phyloP scores from a whole-genome alignment of 2,329 filamentous ascomycete genomes.

The Lasiodiplodia citricola region DNA sequence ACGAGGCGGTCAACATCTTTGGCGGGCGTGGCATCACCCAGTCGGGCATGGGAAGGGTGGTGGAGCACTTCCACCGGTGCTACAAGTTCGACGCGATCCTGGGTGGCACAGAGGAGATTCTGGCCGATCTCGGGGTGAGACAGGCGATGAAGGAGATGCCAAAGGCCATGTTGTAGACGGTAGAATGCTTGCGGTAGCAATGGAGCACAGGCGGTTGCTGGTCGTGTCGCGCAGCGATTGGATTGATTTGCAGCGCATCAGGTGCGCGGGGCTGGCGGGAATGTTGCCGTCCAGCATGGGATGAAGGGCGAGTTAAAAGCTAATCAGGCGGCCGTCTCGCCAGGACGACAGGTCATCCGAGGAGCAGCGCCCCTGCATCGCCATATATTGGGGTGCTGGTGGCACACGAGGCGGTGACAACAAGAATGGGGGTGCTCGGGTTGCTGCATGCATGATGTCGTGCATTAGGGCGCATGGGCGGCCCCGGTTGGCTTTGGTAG shows the following conservation, averaged over 20 bases:
- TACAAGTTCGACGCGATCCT: conserved; percentile 74
- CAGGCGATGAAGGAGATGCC: conserved; percentile 86
- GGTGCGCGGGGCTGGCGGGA: conserved; percentile 11
- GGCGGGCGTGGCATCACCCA: conserved; percentile 82
- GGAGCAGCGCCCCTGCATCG: conserved; percentile 21
- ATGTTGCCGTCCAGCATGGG: conserved; percentile 1
- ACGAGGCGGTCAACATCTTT: conserved; percentile 85
- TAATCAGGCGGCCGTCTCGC: conserved; percentile 9
- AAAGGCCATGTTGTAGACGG: conserved; percentile 74
- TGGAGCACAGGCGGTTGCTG: conserved; percentile 7
- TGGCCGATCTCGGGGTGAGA: conserved; percentile 79
- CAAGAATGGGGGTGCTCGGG: conserved; percentile 1
- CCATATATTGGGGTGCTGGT: conserved; percentile 16
- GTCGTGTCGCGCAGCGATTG: conserved; percentile 17
- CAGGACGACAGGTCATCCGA: conserved; percentile 13
- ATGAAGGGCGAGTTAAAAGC: conserved; percentile 2
- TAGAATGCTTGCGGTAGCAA: conserved; percentile 9
- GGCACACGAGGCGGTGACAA: conserved; percentile 20
- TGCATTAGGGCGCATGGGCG: conserved; percentile 23
- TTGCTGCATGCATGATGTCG: conserved; percentile 26
- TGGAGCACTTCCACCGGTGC: conserved; percentile 84
- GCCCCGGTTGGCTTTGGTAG: conserved; percentile 1
- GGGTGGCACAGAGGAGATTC: conserved; percentile 81
- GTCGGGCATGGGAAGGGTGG: conserved; percentile 78
- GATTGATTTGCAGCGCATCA: conserved; percentile 1